These are phyloP conservation scores for Thalia dealbata DNA, from an alignment of 176 grass and related monocot genomes.

Conservation along the genomic window DNA sequence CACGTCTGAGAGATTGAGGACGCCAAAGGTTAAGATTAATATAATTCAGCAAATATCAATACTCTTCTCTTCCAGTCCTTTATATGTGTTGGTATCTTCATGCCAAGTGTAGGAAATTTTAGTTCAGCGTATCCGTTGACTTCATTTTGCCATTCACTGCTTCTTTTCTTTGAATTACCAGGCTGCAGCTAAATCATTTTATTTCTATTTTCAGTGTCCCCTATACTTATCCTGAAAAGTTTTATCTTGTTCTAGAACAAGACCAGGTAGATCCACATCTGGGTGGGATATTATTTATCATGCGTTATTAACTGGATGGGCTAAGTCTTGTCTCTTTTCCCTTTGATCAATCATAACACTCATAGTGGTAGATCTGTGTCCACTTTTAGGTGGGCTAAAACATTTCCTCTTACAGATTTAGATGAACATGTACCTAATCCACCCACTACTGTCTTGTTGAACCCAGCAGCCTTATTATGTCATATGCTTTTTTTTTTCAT, in stretches of 20 bases:
- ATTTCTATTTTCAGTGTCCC: background rate
- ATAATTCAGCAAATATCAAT: conserved; percentile 1
- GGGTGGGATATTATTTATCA: background rate
- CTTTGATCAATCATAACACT: background rate
- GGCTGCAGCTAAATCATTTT: background rate
- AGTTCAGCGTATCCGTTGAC: background rate
- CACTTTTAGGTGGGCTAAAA: background rate
- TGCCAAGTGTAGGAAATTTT: background rate
- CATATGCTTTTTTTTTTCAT: background rate
- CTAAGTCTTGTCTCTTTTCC: background rate
- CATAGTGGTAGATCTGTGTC: background rate
- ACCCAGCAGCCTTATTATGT: background rate
- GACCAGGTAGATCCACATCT: background rate
- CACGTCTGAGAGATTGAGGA: background rate
- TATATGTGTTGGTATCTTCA: background rate
- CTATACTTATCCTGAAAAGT: background rate
- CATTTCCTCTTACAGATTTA: conserved; percentile 16
- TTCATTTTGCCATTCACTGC: background rate
- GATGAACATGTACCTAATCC: conserved; percentile 1
- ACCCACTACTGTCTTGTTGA: background rate
- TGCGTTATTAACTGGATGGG: background rate
- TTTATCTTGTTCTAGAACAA: background rate
- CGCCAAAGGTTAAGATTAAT: background rate
- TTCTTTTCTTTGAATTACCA: background rate
- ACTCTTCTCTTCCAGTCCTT: background rate